A percentile compares a stretch with the other conserved stretches of the same genome.
phyloP scores from a whole-genome alignment of 1,139 yeast species.

The Pichia sp. region DNA sequence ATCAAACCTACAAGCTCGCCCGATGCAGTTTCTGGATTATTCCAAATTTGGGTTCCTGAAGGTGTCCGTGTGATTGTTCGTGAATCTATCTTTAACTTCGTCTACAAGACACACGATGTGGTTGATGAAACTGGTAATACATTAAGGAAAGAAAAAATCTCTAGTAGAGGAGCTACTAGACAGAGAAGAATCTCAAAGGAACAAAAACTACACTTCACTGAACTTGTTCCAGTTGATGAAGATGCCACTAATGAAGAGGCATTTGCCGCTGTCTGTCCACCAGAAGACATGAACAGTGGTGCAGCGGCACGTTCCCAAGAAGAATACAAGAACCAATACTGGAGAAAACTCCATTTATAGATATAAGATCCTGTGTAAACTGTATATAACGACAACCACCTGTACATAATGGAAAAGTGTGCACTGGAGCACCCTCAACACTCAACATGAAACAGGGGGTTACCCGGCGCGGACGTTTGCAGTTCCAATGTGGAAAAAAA shows the following conservation, averaged over 20 bases:
- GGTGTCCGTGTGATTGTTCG: conserved; percentile 45
- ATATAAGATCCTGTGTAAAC: background rate
- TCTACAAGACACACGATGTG: conserved; percentile 24
- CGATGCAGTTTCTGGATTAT: conserved; percentile 40
- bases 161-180: conserved; percentile 13
- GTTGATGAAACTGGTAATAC: conserved; percentile 20
- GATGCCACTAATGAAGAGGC: conserved; percentile 20
- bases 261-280: conserved; percentile 18
- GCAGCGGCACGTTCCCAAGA: conserved; percentile 10
- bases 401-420: too few species aligned
- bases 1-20: conserved; percentile 49
- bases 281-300: conserved; percentile 2
- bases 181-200: conserved; percentile 18
- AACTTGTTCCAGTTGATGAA: conserved; percentile 21
- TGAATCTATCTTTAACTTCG: conserved; percentile 37
- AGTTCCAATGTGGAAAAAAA: background rate
- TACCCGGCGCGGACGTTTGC: conserved; percentile 1
- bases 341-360: conserved; percentile 15
- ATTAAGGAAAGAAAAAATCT: conserved; percentile 16
- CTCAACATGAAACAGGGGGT: background rate
- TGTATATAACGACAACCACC: background rate
- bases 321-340: conserved; percentile 23
- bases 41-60: conserved; percentile 47
- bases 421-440: too few species aligned
- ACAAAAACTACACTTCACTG: conserved; percentile 23